Conservation (phyloP, 768 basidiomycete species). For the Lactarius sanguifluus region DNA sequence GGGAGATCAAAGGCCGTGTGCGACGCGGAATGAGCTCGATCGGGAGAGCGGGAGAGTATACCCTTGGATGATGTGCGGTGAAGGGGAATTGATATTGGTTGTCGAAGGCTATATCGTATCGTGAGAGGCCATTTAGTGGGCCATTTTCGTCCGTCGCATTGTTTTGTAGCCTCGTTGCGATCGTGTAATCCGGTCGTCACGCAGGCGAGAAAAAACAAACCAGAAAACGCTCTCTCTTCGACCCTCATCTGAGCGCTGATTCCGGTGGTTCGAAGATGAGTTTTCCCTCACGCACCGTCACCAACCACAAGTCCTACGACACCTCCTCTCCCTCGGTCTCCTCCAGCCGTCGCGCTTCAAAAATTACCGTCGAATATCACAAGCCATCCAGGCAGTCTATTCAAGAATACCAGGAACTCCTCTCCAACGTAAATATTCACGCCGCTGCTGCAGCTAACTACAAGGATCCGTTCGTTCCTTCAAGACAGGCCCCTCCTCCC, state of each 20-base stretch:
- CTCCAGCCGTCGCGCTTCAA: slow-evolving; percentile 27
- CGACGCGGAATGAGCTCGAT: background rate
- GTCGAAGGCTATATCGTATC: background rate
- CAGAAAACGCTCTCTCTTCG: background rate
- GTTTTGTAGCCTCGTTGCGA: slow-evolving; percentile 24
- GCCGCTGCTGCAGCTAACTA: slow-evolving; percentile 49
- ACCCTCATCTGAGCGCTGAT: background rate
- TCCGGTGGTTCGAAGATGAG: slow-evolving; percentile 23
- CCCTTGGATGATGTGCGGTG: slow-evolving; percentile 1
- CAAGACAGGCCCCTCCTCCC: slow-evolving; percentile 46
- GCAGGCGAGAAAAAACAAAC: background rate
- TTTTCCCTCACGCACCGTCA: slow-evolving; percentile 26
- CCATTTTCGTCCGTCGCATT: slow-evolving; percentile 14
- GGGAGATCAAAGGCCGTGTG: background rate
- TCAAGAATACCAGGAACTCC: slow-evolving; percentile 73
- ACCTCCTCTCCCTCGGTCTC: slow-evolving; percentile 20
- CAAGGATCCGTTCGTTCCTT: slow-evolving; percentile 44
- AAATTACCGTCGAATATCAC: slow-evolving; percentile 67
- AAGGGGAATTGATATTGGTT: slow-evolving; percentile 14
- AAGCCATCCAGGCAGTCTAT: slow-evolving; percentile 72
- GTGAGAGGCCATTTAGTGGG: background rate
- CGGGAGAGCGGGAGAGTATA: background rate
- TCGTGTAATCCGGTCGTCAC: slow-evolving; percentile 19
- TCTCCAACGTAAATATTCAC: slow-evolving; percentile 59
- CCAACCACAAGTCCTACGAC: slow-evolving; percentile 30